phyloP scores from a whole-genome alignment of 495 filamentous ascomycete genomes.

The Podospora pseudopauciseta region DNA sequence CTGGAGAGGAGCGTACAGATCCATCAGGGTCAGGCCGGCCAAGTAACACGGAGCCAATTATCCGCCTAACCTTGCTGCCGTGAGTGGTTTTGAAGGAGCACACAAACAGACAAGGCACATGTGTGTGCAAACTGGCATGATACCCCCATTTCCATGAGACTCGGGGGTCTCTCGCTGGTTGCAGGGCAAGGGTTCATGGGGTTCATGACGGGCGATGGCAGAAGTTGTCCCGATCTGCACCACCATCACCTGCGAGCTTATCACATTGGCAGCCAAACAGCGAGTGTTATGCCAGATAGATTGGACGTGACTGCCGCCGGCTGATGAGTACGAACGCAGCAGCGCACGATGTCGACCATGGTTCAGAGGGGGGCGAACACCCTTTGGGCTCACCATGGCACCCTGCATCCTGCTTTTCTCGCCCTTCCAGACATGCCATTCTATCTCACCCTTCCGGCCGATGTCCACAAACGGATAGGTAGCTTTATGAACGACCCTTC shows the following conservation, averaged over 20 bases:
- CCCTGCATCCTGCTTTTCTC: background rate
- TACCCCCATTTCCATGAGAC: background rate
- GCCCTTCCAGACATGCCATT: background rate
- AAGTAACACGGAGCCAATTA: background rate
- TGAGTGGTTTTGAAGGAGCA: background rate
- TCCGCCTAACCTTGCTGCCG: slow-evolving; percentile 1
- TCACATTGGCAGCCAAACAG: slow-evolving; percentile 10
- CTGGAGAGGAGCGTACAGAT: background rate
- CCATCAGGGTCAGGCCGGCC: background rate
- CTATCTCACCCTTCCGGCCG: background rate
- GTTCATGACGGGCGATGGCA: slow-evolving; percentile 31
- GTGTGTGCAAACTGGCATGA: slow-evolving; percentile 1
- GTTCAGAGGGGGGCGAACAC: background rate
- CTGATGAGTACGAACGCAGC: background rate
- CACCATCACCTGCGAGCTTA: slow-evolving; percentile 16
- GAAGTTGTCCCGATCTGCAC: slow-evolving; percentile 29
- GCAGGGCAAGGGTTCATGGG: slow-evolving; percentile 21
- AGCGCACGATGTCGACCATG: background rate
- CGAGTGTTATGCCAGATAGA: slow-evolving; percentile 23
- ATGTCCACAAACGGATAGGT: background rate
- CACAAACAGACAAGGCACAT: background rate
- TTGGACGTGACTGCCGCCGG: slow-evolving; percentile 9
- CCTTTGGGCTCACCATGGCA: background rate
- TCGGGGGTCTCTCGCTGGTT: slow-evolving; percentile 4
- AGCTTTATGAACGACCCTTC: background rate